Evolutionary conservation across 2,329 filamentous ascomycete genomes (phyloP).

Genomic region (Botrytis squamosa): DNA sequence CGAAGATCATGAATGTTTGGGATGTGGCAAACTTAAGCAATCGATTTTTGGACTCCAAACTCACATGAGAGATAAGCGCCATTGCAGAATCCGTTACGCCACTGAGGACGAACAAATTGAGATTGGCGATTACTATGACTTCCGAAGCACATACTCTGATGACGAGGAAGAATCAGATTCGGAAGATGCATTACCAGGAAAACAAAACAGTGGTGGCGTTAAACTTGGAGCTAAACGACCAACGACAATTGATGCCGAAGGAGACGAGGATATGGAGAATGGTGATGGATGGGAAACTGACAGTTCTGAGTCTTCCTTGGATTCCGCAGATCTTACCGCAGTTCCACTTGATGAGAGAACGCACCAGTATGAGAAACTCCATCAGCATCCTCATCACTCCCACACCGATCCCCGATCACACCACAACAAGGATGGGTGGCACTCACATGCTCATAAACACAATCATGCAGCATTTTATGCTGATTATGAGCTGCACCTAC

Average conservation of each 20-base stretch:
- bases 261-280: constrained; percentile 55
- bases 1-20: constrained; percentile 79
- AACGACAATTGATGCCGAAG: constrained; percentile 52
- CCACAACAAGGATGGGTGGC: constrained; percentile 72
- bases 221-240: constrained; percentile 65
- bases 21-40: constrained; percentile 79
- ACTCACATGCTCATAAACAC: constrained; percentile 78
- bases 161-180: constrained; percentile 61
- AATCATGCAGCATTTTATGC: constrained; percentile 77
- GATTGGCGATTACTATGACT: constrained; percentile 96
- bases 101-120: constrained; percentile 88
- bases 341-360: constrained; percentile 72
- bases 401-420: constrained; percentile 69
- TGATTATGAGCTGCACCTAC: constrained; percentile 91
- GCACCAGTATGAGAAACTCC: constrained; percentile 69
- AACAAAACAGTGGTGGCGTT: constrained; percentile 57
- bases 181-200: constrained; percentile 50
- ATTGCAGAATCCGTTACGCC: constrained; percentile 94
- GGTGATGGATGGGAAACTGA: constrained; percentile 95
- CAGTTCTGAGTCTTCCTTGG: constrained; percentile 81
- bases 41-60: constrained; percentile 82
- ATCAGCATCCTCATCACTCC: constrained; percentile 73
- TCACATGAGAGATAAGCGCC: constrained; percentile 94
- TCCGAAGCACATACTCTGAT: constrained; percentile 92
- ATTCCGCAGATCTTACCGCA: constrained; percentile 78